A percentile compares a stretch with the other conserved stretches of the same genome.
Evolutionary conservation across 176 grass and related monocot species (phyloP).

Genomic region (Leersia perrieri): DNA sequence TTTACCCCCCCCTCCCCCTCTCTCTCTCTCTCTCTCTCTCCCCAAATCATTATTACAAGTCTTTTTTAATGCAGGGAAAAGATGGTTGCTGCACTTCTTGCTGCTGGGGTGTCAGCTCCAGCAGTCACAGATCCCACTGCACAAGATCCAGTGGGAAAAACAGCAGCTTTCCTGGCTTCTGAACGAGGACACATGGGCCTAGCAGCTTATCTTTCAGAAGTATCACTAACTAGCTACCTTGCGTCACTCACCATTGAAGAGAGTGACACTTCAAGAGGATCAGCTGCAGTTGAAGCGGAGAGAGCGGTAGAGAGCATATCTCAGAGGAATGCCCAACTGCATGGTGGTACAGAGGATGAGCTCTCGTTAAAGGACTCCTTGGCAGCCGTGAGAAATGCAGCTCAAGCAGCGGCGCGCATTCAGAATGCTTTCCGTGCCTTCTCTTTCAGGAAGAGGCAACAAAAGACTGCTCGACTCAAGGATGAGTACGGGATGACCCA

Average conservation of each 20-base stretch:
- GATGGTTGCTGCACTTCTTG: slow-evolving; percentile 88
- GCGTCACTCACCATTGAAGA: slow-evolving; percentile 68
- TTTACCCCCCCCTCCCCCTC: not conserved
- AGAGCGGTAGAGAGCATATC: slow-evolving; percentile 69
- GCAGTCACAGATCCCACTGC: slow-evolving; percentile 89
- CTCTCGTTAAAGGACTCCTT: slow-evolving; percentile 89
- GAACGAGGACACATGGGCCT: slow-evolving; percentile 72
- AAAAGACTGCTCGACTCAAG: slow-evolving; percentile 42
- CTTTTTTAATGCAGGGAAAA: slow-evolving; percentile 70
- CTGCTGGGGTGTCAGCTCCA: slow-evolving; percentile 69
- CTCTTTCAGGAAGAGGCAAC: slow-evolving; percentile 85
- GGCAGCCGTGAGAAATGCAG: slow-evolving; percentile 90
- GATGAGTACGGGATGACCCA: slow-evolving; percentile 93
- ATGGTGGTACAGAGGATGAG: slow-evolving; percentile 75
- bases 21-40: no score
- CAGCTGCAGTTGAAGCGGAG: slow-evolving; percentile 64
- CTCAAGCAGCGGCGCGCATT: slow-evolving; percentile 93
- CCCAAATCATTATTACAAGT: not conserved
- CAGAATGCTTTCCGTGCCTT: slow-evolving; percentile 93
- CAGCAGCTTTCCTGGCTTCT: slow-evolving; percentile 90
- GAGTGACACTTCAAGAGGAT: slow-evolving; percentile 60
- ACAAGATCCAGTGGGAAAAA: slow-evolving; percentile 91
- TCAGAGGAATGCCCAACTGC: slow-evolving; percentile 49
- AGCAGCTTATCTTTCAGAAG: slow-evolving; percentile 90
- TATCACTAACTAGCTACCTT: slow-evolving; percentile 78